Evolutionary conservation across 2,329 filamentous ascomycete genomes (phyloP).

Genomic region (Metarhizium album): DNA sequence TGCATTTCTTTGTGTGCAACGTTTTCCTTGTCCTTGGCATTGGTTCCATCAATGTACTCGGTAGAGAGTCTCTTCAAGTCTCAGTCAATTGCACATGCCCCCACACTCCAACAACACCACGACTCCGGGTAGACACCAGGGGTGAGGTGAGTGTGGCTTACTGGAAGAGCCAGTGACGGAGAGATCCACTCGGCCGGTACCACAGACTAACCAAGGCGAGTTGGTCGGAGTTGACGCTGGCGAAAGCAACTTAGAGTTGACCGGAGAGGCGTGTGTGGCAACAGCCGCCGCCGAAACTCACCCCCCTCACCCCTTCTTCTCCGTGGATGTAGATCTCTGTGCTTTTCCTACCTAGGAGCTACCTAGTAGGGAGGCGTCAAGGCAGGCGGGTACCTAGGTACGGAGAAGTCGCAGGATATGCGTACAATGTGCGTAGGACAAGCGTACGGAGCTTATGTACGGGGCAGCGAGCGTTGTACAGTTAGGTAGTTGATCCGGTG

Average conservation of each 20-base stretch:
- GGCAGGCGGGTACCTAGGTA: no score
- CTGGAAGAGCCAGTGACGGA: constrained; percentile 9
- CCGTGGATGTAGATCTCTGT: neutral
- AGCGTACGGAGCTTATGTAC: neutral
- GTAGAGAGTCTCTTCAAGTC: neutral
- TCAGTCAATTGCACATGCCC: neutral
- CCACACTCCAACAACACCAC: neutral
- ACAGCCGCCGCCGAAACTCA: no score
- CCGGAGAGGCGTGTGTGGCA: neutral
- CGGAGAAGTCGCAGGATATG: neutral
- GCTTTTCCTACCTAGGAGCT: no score
- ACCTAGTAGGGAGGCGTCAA: no score
- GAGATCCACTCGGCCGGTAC: constrained; percentile 10
- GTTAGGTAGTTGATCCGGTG: no score
- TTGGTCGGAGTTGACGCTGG: neutral
- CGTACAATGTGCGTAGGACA: neutral
- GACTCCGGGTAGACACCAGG: neutral
- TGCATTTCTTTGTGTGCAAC: neutral
- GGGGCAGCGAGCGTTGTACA: no score
- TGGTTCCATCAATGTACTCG: neutral
- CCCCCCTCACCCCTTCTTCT: no score
- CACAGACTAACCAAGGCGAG: neutral
- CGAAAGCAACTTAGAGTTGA: neutral
- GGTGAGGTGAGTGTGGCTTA: neutral
- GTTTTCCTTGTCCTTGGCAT: neutral